phyloP scores from a whole-genome alignment of 139 green algal genomes.

The Chlorella sp. region DNA sequence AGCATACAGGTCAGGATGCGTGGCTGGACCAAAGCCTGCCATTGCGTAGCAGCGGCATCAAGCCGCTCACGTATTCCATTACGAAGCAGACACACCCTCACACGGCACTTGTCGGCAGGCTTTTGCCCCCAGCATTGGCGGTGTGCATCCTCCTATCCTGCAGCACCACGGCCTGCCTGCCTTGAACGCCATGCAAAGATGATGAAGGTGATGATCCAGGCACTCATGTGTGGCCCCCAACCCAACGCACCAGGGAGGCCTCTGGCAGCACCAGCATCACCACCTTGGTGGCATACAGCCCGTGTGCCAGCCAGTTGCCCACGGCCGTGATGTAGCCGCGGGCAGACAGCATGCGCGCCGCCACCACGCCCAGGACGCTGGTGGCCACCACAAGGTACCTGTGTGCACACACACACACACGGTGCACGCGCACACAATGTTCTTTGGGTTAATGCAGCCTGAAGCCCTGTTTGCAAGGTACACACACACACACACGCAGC shows the following conservation, averaged over 20 bases:
- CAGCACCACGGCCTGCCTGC: neutral
- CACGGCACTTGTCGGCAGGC: neutral
- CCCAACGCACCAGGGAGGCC: constrained; percentile 38
- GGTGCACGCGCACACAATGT: neutral
- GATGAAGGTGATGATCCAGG: too few relatives aligned
- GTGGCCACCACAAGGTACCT: constrained; percentile 82
- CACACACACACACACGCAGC: neutral
- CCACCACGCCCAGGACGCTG: constrained; percentile 55
- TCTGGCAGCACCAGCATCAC: constrained; percentile 83
- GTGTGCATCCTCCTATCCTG: neutral
- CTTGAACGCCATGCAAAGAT: too few relatives aligned
- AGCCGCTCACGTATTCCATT: neutral
- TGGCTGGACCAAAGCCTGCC: neutral
- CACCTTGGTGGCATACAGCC: constrained; percentile 78
- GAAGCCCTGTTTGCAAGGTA: too few relatives aligned
- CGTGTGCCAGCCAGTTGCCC: constrained; percentile 43
- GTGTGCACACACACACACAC: neutral
- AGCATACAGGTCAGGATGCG: neutral
- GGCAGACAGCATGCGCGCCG: constrained; percentile 27
- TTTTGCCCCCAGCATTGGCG: neutral
- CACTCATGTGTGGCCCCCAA: too few relatives aligned
- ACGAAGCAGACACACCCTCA: neutral
- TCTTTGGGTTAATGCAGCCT: too few relatives aligned
- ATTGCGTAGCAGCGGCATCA: neutral
- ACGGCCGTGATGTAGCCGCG: constrained; percentile 13